A percentile compares a stretch with the other conserved stretches of the same genome.
These are phyloP conservation scores for Pistacia atlantica DNA, from an alignment of 345 rosid genomes.

Conservation along the genomic window DNA sequence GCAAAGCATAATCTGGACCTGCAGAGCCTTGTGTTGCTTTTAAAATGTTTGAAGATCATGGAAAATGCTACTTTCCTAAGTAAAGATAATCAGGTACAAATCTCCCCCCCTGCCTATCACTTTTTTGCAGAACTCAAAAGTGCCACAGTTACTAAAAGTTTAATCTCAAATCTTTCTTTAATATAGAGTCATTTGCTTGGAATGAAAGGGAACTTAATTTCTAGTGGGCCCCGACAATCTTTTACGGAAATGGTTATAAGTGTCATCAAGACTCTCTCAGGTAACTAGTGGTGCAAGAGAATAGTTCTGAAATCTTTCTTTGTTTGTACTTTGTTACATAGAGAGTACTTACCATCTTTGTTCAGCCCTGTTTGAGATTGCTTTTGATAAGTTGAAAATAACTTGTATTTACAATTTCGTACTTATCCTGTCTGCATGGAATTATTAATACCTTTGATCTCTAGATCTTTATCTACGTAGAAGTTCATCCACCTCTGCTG, in stretches of 20 bases:
- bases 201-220: conserved; percentile 52
- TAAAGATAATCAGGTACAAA: conserved; percentile 78
- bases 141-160: conserved; percentile 6
- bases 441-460: conserved; percentile 29
- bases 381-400: not conserved
- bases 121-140: not conserved
- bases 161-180: conserved; percentile 12
- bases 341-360: not conserved
- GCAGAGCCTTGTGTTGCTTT: conserved; percentile 57
- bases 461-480: conserved; percentile 54
- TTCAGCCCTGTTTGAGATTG: not conserved
- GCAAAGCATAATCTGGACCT: conserved; percentile 43
- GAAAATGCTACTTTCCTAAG: conserved; percentile 94
- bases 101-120: not conserved
- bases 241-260: conserved; percentile 60
- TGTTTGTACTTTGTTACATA: not conserved
- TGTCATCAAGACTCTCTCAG: conserved; percentile 75
- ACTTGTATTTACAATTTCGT: not conserved
- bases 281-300: conserved; percentile 34
- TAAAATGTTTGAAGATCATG: conserved; percentile 90
- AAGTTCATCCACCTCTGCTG: conserved; percentile 29
- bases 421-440: conserved; percentile 13
- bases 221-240: conserved; percentile 46
- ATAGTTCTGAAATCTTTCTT: conserved; percentile 8
- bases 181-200: conserved; percentile 83